These are phyloP conservation scores for Clarireedia monteithiana DNA, from an alignment of 2,329 filamentous ascomycete species.

Conservation along the genomic window DNA sequence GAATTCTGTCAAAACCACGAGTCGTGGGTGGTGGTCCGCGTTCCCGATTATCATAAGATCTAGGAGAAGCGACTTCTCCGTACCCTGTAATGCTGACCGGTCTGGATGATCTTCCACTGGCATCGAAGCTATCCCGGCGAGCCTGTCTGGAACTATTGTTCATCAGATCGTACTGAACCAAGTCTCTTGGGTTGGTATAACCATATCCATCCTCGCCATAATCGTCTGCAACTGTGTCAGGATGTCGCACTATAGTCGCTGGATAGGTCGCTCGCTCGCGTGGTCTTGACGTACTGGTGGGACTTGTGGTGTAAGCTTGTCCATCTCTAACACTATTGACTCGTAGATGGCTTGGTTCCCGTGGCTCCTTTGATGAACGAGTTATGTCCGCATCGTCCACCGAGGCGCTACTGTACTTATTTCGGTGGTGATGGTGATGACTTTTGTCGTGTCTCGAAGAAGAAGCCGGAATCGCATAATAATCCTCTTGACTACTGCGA, in stretches of 20 bases:
- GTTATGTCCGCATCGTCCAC: constrained; percentile 42
- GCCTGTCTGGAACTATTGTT: constrained; percentile 35
- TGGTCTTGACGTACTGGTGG: constrained; percentile 11
- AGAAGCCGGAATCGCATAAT: constrained; percentile 51
- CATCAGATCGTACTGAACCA: constrained; percentile 54
- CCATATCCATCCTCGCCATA: constrained; percentile 54
- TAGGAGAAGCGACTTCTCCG: constrained; percentile 20
- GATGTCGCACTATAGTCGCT: constrained; percentile 31
- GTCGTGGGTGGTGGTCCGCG: constrained; percentile 57
- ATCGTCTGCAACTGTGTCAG: constrained; percentile 37
- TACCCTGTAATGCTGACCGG: constrained; percentile 26
- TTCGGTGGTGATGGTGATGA: constrained; percentile 23
- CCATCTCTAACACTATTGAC: constrained; percentile 19
- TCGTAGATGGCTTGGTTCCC: constrained; percentile 17
- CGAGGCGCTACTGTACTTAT: constrained; percentile 37
- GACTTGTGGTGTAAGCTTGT: constrained; percentile 15
- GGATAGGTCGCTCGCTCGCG: constrained; percentile 16
- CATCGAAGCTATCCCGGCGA: constrained; percentile 48
- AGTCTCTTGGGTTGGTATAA: constrained; percentile 55
- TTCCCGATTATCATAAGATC: constrained; percentile 34
- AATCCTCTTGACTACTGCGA: constrained; percentile 44
- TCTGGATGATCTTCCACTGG: constrained; percentile 29
- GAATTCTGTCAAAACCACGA: constrained; percentile 63
- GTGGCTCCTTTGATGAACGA: constrained; percentile 15
- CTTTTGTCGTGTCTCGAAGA: constrained; percentile 42